Evolutionary conservation across 2,329 filamentous ascomycete species (phyloP).

Genomic region (Plenodomus lindquistii): DNA sequence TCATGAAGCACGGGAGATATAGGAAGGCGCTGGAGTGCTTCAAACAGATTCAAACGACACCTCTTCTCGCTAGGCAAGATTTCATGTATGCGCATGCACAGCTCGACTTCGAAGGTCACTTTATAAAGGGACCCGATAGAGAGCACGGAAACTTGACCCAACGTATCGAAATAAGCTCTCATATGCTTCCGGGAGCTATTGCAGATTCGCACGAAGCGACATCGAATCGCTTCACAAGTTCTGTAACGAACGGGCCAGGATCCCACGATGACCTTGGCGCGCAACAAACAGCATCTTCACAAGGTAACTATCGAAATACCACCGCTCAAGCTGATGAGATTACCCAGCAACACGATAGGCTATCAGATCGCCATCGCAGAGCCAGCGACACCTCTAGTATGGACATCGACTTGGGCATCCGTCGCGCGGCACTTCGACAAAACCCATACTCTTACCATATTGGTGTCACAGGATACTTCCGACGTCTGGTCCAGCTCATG

Average conservation of each 20-base stretch:
- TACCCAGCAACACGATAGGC: conserved; percentile 1
- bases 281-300: neutral
- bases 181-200: neutral
- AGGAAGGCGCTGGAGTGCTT: conserved; percentile 22
- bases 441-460: conserved; percentile 27
- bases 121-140: conserved; percentile 12
- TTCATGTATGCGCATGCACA: conserved; percentile 30
- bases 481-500: conserved; percentile 18
- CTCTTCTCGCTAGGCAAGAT: conserved; percentile 20
- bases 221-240: neutral
- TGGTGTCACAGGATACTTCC: conserved; percentile 26
- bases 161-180: conserved; percentile 9
- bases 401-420: conserved; percentile 5
- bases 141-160: conserved; percentile 15
- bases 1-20: conserved; percentile 29
- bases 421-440: conserved; percentile 2
- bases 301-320: neutral
- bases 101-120: conserved; percentile 23
- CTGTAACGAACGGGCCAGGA: neutral
- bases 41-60: conserved; percentile 21
- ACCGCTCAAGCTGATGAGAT: neutral
- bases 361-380: neutral
- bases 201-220: neutral
- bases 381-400: conserved; percentile 13
- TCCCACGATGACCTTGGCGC: neutral